Base-by-base conservation (phyloP, 352 stramenopile species). In the Phytophthora capsici region DNA sequence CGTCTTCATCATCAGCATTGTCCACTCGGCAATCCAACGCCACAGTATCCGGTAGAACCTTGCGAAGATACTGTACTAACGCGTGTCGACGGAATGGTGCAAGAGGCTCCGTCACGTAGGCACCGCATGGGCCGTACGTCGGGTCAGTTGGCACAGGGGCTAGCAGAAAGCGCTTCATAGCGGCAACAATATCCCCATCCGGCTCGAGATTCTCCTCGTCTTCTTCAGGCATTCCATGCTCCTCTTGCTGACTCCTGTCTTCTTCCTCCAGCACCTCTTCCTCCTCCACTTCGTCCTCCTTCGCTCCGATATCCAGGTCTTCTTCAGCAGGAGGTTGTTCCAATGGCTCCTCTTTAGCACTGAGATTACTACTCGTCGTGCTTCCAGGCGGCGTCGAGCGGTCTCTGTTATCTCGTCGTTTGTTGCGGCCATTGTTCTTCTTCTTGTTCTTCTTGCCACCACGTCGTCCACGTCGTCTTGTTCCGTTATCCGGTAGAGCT, bases 1-100 rank as follows among this genome's bases (percentile, higher is more conserved):
- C 70, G 8, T 75, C 60, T 20, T 72, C 57, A n/a, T 78, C 52
- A 23, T 77, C 71, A 3, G 60, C 66, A 55, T 94, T 92, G 59
- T 94, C 85, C 6, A 72, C 72, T n/a, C 59, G 65, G 58, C 85
- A 94, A 59, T 94, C 85, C 12, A 92, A 62, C n/a, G 73, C 66
- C 16, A 84, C 2, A 7, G 76, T 61, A 36, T 63, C 46, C 19
- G 84, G 77, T 13, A 89, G 71, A 41, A 74, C 48, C 30, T 77
- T 77, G 32, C 75, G 51, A 12, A 89, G 52, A 46, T 90, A 68
- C 36, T 81, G 57, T 45, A 90, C 71, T 14, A 92, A 41, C 5
- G 83, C 78, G 43, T 82, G 73, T 6, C 84, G 80, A 30, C 78
- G 85, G 47, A 94, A 92, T 0, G 84, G 84, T 4, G 82, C 75